Evolutionary conservation across 768 basidiomycete species (phyloP), one percentile per base, ranked within the genome.

Genomic region (Phanerodontia chrysosporium): DNA sequence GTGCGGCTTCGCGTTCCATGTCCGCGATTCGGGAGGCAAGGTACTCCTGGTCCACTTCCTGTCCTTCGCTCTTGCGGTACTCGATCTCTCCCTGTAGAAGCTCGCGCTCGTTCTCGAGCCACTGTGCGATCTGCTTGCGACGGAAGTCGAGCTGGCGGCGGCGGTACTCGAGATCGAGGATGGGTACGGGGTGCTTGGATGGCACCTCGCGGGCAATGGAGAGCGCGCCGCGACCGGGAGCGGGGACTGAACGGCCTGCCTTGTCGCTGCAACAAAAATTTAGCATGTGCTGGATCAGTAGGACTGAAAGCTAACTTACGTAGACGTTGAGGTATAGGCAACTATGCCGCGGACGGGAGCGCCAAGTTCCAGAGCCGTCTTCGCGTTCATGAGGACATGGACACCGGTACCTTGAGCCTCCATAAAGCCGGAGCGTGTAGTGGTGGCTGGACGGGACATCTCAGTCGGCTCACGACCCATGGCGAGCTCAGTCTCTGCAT

Each of bases 391-490:
- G 62, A 98, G 81, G 55, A 99, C 87, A 67, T 98, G 96, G 22
- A 98, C 92, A 75, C 97, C 97, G 62, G 92, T 90, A 55, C 97
- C 97, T 72, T 93, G 92, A 22, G 92, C 83, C 73, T 99, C 97
- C 96, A 98, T 95, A 76, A 95, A 95, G 64, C 97, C 97, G 68
- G 95, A 83, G 70, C 97, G 92, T 64, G 96, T 98, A 10, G 89
- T 91, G 1, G 96, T 98, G 10, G 96, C 90, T 16, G 97, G 97
- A 58, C 97, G 89, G 48, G 97, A 99, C 90, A 98, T 95, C 74
- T 99, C 97, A 39, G 92, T 94, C 6, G 97, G 95, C 74, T 99
- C 97, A 65, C 97, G 95, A 61, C 97, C 97, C 90, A 97, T 97
- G 3, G 95, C 96, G 69, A 98, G 92, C 73, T 99, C 97, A 29